A percentile compares a stretch with the other conserved stretches of the same genome.
These are phyloP conservation scores for Rhododendron molle DNA, from an alignment of 148 eudicot species.

Conservation along the genomic window DNA sequence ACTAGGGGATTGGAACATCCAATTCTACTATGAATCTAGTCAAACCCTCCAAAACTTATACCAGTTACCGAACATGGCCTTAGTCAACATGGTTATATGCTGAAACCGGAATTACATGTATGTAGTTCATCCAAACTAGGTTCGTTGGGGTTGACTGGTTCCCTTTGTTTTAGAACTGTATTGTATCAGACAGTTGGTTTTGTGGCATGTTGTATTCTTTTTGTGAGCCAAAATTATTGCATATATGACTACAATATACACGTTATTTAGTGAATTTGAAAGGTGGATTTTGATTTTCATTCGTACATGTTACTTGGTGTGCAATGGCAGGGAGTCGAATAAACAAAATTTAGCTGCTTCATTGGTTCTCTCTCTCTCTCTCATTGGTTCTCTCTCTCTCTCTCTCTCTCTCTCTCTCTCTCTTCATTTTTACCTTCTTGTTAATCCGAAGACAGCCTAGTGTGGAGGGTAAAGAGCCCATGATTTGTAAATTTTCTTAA, in stretches of 20 bases:
- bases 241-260: neutral
- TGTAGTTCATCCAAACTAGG: neutral
- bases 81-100: neutral
- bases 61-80: neutral
- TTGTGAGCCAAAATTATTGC: neutral
- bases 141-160: neutral
- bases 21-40: neutral
- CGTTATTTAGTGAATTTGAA: neutral
- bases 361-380: neutral
- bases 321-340: neutral
- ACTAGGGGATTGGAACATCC: neutral
- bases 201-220: neutral
- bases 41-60: neutral
- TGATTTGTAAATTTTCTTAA: neutral
- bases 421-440: neutral
- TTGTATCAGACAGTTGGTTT: neutral
- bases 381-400: neutral
- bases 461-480: neutral
- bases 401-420: neutral
- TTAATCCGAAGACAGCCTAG: neutral
- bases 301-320: neutral
- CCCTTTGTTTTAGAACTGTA: neutral
- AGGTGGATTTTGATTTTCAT: neutral
- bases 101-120: neutral
- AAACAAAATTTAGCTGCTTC: neutral